Base-by-base conservation (phyloP, 2,329 filamentous ascomycete genomes). In the Xylaria polymorpha region DNA sequence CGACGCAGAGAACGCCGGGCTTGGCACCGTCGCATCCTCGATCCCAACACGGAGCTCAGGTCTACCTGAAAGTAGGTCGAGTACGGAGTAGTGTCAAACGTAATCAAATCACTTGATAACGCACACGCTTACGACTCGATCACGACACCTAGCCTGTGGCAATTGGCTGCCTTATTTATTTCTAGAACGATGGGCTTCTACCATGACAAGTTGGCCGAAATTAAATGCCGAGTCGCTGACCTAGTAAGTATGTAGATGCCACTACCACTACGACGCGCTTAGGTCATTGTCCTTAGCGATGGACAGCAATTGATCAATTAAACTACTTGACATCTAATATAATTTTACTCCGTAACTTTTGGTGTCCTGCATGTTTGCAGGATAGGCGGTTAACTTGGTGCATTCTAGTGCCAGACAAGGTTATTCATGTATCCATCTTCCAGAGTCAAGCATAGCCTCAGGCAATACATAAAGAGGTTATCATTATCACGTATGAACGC, bases 1-100 rank as follows among this genome's bases (percentile, higher is more conserved):
- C 50, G 60, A 60, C 39, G 56, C 56, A 48, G 58, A 55, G 29
- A 61, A 70, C 64, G 61, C 66, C 68, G 50, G 66, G 68, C 68
- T 70, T 70, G 68, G 68, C 68, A 63, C 58, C 58, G 56, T 65
- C 48, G 32, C 58, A 32, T 44, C 60, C 46, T 63, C 55, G 37
- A 39, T 50, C 64, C 64, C 29, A 50, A 43, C 35, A 10, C 20
- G 35, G 53, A 51, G 25, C 46, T 22, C 37, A 39, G 63, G 57
- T 14, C 64, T 65, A 25, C 51, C 51, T 44, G 20, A 41, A 57
- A 44, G 39, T 29, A 25, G 35, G 20, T 4, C 3, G 25, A 29
- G 25, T 41, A 56, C n/a, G n/a, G 56, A n/a, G 43, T 59, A 32
- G 43, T 32, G 59, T 46, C 46, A 64, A 58, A 70, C 61, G 57